A percentile compares a stretch with the other conserved stretches of the same genome.
These are phyloP conservation scores for Blastobotrys raffinosifermentans DNA, from an alignment of 1,139 yeast species.

Conservation along the genomic window DNA sequence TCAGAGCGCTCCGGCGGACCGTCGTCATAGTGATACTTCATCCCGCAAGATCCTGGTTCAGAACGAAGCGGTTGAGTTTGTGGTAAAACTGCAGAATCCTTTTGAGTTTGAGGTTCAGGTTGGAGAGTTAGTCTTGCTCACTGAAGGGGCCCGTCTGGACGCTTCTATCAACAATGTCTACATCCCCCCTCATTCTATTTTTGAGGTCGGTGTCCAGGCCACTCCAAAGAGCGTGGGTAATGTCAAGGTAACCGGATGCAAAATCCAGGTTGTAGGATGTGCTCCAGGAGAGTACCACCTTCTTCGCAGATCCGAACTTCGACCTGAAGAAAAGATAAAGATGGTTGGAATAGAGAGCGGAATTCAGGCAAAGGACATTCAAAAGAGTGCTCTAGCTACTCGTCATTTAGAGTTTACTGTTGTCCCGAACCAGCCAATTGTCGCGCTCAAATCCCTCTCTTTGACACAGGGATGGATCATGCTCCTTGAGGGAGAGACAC, in stretches of 20 bases:
- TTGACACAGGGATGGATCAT: conserved; percentile 63
- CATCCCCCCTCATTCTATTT: conserved; percentile 39
- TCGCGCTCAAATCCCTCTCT: conserved; percentile 49
- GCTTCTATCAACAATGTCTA: conserved; percentile 23
- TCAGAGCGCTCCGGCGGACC: too few species aligned
- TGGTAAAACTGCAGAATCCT: conserved; percentile 68
- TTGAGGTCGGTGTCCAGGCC: conserved; percentile 39
- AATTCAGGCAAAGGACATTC: conserved; percentile 2
- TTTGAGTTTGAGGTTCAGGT: conserved; percentile 69
- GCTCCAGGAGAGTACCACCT: conserved; percentile 33
- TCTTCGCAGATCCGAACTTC: conserved; percentile 22
- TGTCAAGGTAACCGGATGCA: conserved; percentile 40
- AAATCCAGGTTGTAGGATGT: conserved; percentile 45
- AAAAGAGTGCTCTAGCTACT: conserved; percentile 1
- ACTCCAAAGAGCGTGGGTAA: conserved; percentile 42
- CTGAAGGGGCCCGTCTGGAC: conserved; percentile 21
- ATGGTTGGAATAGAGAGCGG: conserved; percentile 26
- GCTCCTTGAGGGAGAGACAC: conserved; percentile 75
- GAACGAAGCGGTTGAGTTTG: conserved; percentile 32
- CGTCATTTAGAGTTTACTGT: conserved; percentile 34
- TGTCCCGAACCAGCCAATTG: conserved; percentile 60
- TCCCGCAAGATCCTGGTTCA: conserved; percentile 19
- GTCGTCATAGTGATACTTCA: too few species aligned
- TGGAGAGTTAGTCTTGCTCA: conserved; percentile 38
- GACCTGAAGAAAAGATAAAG: conserved; percentile 26